Evolutionary conservation across 441 rosid species (phyloP), one percentile per base, ranked within the genome.

Genomic region (Eruca vesicaria): DNA sequence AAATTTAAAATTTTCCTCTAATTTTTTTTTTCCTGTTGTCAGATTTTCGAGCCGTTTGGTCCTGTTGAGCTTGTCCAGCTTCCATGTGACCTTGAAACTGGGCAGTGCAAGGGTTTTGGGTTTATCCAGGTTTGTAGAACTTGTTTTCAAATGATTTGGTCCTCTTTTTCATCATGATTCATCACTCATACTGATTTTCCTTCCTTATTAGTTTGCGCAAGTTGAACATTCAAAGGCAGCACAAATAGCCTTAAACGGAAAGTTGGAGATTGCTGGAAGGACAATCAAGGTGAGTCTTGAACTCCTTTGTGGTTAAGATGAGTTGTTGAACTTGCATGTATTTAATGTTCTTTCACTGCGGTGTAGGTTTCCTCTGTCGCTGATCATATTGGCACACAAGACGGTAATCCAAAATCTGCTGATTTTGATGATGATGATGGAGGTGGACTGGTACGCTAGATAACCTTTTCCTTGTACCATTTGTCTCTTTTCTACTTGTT

Each of bases 351-450:
- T 18, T 45, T 59, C 11, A 10, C 58, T 29, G 26, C 15, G 9
- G 9, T 31, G 0, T 76, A 91, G 98, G 95, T 94, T 63, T 91
- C 97, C 29, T 91, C 96, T 72, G 98, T 94, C 57, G 79, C 98
- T 8, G 98, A 94, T 85, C 98, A 94, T 67, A 85, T 86, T 73
- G 90, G 89, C 32, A 72, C 88, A 16, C 96, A 91, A 83, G 98
- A 94, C 38, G 35, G 83, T 63, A 78, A 76, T 7, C 87, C 95
- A 35, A 94, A 91, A 76, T 86, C 97, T 82, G 94, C 96, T 2
- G 98, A 94, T 82, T 88, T 94, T 60, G 98, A 94, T 85, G 98
- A 94, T 84, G 97, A 94, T 79, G 97, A 90, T 72, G 98, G 97
- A 48, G 97, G 97, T 69, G 98, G 98, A 41, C 74, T 92, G 91